phyloP scores from a whole-genome alignment of 148 eudicot species.

The Rhododendron molle region DNA sequence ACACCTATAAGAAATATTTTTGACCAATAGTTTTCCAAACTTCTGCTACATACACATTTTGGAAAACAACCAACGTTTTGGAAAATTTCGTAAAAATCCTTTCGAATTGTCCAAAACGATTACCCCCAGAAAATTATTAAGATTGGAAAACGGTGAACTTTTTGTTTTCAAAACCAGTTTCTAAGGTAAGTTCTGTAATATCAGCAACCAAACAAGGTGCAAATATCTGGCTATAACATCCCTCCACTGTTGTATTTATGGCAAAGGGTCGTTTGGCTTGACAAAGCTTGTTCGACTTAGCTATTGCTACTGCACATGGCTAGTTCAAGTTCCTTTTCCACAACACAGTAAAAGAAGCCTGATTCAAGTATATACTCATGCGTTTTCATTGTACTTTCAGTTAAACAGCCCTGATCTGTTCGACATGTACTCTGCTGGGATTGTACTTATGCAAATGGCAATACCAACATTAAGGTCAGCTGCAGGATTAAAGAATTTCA shows the following conservation, averaged over 20 bases:
- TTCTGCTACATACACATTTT: background rate
- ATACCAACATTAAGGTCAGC: conserved; percentile 73
- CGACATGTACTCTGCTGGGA: conserved; percentile 95
- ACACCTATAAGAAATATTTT: background rate
- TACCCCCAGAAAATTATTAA: background rate
- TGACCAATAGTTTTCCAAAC: background rate
- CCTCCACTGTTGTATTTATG: background rate
- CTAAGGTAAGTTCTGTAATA: background rate
- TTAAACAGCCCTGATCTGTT: conserved; percentile 91
- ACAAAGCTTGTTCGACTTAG: background rate
- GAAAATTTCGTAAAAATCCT: background rate
- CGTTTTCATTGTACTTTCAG: conserved; percentile 39
- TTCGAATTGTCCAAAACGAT: too few species aligned
- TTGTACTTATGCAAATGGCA: conserved; percentile 92
- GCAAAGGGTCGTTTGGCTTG: background rate
- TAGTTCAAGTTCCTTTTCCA: background rate
- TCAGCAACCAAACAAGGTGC: background rate
- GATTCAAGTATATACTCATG: background rate
- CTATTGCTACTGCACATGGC: background rate
- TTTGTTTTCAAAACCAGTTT: background rate
- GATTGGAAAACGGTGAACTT: background rate
- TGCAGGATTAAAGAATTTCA: conserved; percentile 80
- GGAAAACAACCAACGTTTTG: background rate
- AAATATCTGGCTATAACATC: background rate
- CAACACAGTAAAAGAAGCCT: background rate